Conservation (phyloP, 108 stramenopile species). For the Nitzschia sp. region DNA sequence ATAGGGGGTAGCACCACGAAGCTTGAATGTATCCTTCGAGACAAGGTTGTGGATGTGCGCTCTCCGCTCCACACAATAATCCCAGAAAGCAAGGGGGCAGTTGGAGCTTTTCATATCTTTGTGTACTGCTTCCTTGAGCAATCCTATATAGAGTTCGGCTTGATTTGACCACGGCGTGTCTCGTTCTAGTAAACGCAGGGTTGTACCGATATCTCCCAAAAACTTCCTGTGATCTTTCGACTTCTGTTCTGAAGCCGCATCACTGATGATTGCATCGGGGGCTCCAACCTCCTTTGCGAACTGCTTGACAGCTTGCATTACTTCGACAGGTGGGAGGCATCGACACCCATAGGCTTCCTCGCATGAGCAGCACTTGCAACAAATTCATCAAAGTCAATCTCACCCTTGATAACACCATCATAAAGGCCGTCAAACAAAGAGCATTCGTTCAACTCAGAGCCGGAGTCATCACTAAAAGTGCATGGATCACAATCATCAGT, state of each 20-base stretch:
- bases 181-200: conserved; percentile 24
- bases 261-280: conserved; percentile 32
- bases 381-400: not conserved
- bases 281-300: conserved; percentile 50
- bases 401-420: no score
- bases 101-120: conserved; percentile 37
- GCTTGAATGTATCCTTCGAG: conserved; percentile 35
- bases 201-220: conserved; percentile 34
- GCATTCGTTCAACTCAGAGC: no score
- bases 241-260: conserved; percentile 24
- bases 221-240: not conserved
- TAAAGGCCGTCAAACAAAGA: no score
- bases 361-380: conserved; percentile 7
- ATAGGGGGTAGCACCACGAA: conserved; percentile 35
- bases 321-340: conserved; percentile 27
- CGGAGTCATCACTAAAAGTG: no score
- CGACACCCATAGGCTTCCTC: conserved; percentile 18
- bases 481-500: no score
- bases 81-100: conserved; percentile 43
- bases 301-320: conserved; percentile 17
- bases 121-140: conserved; percentile 36
- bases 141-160: conserved; percentile 42
- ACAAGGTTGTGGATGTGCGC: conserved; percentile 40
- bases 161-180: conserved; percentile 37
- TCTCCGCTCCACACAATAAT: conserved; percentile 45